A percentile compares a stretch with the other conserved stretches of the same genome.
Evolutionary conservation across 2,329 filamentous ascomycete species (phyloP).

Genomic region (Fusarium nematophilum): DNA sequence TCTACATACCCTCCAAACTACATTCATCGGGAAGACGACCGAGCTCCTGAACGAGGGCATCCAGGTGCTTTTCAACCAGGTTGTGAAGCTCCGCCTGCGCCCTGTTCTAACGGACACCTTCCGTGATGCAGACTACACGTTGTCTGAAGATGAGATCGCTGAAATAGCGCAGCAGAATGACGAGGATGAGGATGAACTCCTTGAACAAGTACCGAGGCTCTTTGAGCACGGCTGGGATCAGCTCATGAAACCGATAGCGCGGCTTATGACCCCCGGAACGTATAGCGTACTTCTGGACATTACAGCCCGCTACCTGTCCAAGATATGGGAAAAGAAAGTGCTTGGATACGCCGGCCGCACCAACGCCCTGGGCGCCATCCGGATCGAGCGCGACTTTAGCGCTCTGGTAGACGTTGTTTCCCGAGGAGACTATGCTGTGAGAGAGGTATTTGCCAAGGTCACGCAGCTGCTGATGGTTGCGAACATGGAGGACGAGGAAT

Average conservation of each 20-base stretch:
- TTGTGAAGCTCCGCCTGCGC: conserved; percentile 85
- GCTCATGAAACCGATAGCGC: conserved; percentile 84
- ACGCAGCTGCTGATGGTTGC: conserved; percentile 86
- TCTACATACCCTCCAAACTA: conserved; percentile 74
- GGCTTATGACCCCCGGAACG: conserved; percentile 82
- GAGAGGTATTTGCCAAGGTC: conserved; percentile 81
- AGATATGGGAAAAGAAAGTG: conserved; percentile 87
- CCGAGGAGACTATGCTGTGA: conserved; percentile 78
- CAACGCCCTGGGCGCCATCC: conserved; percentile 83
- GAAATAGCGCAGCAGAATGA: conserved; percentile 66
- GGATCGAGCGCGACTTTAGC: conserved; percentile 85
- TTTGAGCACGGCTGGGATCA: conserved; percentile 90
- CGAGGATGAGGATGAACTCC: conserved; percentile 62
- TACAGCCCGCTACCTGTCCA: conserved; percentile 79
- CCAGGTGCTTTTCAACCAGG: conserved; percentile 86
- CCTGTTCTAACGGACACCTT: conserved; percentile 90
- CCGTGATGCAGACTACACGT: conserved; percentile 87
- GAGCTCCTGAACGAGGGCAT: conserved; percentile 89
- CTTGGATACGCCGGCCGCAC: conserved; percentile 83
- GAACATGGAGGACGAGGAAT: conserved; percentile 96
- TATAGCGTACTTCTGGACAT: conserved; percentile 81
- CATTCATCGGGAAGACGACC: conserved; percentile 80
- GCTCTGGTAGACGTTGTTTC: conserved; percentile 77
- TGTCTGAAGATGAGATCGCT: conserved; percentile 70
- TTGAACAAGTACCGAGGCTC: conserved; percentile 79